Evolutionary conservation across 768 basidiomycete genomes (phyloP).

Genomic region (Hemileccinum impolitum): DNA sequence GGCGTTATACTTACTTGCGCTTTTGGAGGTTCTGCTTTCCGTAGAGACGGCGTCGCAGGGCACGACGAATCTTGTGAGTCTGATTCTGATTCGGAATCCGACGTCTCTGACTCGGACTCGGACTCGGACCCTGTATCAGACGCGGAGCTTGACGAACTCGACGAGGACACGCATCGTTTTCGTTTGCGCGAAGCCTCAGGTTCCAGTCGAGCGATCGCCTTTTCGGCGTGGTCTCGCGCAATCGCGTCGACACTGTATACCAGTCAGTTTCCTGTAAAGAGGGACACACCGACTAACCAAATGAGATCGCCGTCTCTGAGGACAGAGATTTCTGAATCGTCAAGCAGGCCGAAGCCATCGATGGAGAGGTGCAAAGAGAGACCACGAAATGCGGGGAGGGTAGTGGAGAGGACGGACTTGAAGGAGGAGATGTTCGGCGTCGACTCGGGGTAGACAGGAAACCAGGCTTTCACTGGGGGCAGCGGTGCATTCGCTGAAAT

Average conservation of each 20-base stretch:
- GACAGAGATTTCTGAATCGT: constrained; percentile 23
- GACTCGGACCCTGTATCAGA: constrained; percentile 8
- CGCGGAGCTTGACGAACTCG: constrained; percentile 19
- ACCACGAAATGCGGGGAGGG: constrained; percentile 9
- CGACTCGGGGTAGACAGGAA: constrained; percentile 28
- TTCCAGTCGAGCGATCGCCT: background rate
- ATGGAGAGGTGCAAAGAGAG: constrained; percentile 16
- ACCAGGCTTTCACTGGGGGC: constrained; percentile 52
- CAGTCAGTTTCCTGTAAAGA: background rate
- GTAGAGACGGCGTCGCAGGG: background rate
- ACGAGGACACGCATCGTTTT: constrained; percentile 19
- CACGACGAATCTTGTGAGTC: constrained; percentile 8
- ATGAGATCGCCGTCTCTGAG: constrained; percentile 29
- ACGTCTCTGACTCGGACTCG: constrained; percentile 23
- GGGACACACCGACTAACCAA: constrained; percentile 12
- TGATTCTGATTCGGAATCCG: constrained; percentile 17
- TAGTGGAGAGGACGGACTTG: constrained; percentile 19
- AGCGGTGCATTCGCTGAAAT: constrained; percentile 48
- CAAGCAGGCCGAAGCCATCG: constrained; percentile 30
- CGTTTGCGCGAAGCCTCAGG: constrained; percentile 17
- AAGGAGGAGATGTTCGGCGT: constrained; percentile 11
- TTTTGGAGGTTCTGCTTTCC: constrained; percentile 8
- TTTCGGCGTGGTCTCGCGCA: background rate
- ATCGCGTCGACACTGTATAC: constrained; percentile 16
- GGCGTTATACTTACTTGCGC: constrained; percentile 11